phyloP scores from a whole-genome alignment of 2,329 filamentous ascomycete genomes.

The Nothophaeocryptopus gaeumannii region DNA sequence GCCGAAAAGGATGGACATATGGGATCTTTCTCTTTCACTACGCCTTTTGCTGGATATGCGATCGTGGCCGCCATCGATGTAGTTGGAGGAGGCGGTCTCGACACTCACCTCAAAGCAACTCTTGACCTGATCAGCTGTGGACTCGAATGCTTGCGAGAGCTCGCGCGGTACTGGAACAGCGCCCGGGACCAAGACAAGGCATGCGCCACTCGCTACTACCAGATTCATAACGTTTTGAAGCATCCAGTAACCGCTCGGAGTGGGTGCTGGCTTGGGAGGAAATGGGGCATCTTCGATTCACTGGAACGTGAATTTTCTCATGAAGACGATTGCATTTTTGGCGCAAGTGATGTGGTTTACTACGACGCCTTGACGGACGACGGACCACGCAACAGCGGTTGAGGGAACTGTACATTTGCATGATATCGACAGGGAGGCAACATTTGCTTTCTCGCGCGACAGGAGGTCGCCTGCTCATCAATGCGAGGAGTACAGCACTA shows the following conservation, averaged over 20 bases:
- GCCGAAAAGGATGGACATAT: conserved; percentile 26
- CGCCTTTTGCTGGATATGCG: conserved; percentile 60
- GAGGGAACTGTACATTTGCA: conserved; percentile 1
- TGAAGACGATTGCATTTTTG: conserved; percentile 37
- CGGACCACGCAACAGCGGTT: conserved; percentile 8
- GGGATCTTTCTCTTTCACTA: conserved; percentile 46
- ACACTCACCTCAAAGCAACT: conserved; percentile 51
- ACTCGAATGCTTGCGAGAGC: conserved; percentile 54
- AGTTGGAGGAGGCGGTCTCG: conserved; percentile 57
- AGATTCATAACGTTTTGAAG: conserved; percentile 42
- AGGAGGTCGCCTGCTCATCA: not conserved
- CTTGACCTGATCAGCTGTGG: conserved; percentile 56
- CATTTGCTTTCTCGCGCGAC: not conserved
- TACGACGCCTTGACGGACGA: conserved; percentile 28
- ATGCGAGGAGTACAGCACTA: conserved; percentile 19
- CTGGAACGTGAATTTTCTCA: conserved; percentile 30
- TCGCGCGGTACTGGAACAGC: conserved; percentile 60
- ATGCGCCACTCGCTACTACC: conserved; percentile 48
- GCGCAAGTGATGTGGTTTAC: conserved; percentile 26
- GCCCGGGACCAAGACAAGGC: conserved; percentile 51
- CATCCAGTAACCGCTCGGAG: conserved; percentile 37
- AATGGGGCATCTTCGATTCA: conserved; percentile 35
- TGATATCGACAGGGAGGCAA: conserved; percentile 23
- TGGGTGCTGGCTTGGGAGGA: conserved; percentile 33
- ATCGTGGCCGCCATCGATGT: conserved; percentile 65